phyloP scores from a whole-genome alignment of 2,329 filamentous ascomycete species.

The Aspergillus hiratsukae region DNA sequence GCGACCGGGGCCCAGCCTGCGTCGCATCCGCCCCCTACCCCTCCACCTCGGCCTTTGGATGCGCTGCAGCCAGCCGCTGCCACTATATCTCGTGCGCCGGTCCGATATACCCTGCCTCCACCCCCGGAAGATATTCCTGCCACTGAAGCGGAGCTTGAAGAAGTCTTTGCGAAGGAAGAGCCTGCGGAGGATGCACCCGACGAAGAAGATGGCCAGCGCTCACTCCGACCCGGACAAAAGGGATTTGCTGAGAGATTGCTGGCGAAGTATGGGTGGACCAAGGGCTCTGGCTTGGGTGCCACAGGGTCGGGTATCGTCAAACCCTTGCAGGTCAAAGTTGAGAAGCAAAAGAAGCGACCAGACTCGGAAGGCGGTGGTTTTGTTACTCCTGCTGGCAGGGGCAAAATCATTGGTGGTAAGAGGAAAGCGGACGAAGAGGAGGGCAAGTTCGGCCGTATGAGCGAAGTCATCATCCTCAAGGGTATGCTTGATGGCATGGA shows the following conservation, averaged over 20 bases:
- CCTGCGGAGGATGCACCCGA: slow-evolving; percentile 34
- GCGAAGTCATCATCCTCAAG: slow-evolving; percentile 73
- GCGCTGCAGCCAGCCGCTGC: slow-evolving; percentile 41
- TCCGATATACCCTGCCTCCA: slow-evolving; percentile 62
- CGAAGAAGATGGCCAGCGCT: slow-evolving; percentile 45
- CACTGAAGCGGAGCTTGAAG: slow-evolving; percentile 50
- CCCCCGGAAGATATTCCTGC: slow-evolving; percentile 50
- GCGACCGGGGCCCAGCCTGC: slow-evolving; percentile 17
- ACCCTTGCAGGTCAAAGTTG: slow-evolving; percentile 76
- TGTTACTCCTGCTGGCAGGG: slow-evolving; percentile 63
- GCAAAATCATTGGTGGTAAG: slow-evolving; percentile 76
- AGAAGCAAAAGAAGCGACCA: slow-evolving; percentile 74
- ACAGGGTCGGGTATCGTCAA: slow-evolving; percentile 77
- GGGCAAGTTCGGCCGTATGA: slow-evolving; percentile 67
- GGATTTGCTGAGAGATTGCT: slow-evolving; percentile 86
- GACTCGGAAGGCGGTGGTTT: slow-evolving; percentile 77
- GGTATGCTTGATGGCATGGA: slow-evolving; percentile 87
- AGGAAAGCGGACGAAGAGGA: slow-evolving; percentile 48
- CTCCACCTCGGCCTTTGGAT: slow-evolving; percentile 35
- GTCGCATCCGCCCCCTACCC: slow-evolving; percentile 22
- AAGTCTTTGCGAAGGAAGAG: slow-evolving; percentile 39
- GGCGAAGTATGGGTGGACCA: slow-evolving; percentile 89
- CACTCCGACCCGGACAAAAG: slow-evolving; percentile 69
- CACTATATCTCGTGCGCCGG: slow-evolving; percentile 71
- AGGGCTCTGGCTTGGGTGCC: slow-evolving; percentile 82